These are phyloP conservation scores for Xerocomus brunneocitrinus DNA, from an alignment of 768 basidiomycete species.

Conservation along the genomic window DNA sequence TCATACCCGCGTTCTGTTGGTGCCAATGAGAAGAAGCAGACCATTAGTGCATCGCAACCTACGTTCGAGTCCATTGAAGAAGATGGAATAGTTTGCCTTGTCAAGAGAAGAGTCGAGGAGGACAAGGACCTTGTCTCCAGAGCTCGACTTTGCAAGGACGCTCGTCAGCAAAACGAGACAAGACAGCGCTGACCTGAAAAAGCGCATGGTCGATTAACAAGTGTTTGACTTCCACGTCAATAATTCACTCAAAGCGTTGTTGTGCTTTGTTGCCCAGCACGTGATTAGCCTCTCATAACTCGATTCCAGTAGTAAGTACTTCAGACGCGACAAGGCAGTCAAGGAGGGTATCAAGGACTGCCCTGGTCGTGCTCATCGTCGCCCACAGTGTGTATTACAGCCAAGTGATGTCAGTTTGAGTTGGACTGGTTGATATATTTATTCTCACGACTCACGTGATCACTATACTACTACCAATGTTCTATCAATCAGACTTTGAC, in stretches of 20 bases:
- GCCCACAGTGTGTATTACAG: no score
- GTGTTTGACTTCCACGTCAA: conserved; percentile 19
- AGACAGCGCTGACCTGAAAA: conserved; percentile 24
- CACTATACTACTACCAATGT: neutral
- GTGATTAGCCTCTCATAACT: conserved; percentile 10
- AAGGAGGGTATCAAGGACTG: neutral
- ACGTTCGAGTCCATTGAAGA: conserved; percentile 81
- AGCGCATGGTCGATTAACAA: conserved; percentile 21
- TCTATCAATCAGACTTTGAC: conserved; percentile 3
- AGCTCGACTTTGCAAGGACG: conserved; percentile 61
- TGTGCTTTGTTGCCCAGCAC: conserved; percentile 21
- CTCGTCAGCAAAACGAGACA: conserved; percentile 26
- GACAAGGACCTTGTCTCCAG: conserved; percentile 79
- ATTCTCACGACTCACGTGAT: conserved; percentile 25
- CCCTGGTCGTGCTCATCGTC: neutral
- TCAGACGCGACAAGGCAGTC: neutral
- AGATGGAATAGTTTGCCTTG: conserved; percentile 68
- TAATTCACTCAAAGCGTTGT: conserved; percentile 6
- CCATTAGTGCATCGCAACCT: conserved; percentile 10
- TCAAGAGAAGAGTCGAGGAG: conserved; percentile 71
- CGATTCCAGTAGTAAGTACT: neutral
- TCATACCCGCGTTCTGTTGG: conserved; percentile 73
- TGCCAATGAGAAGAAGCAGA: neutral
- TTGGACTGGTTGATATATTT: neutral
- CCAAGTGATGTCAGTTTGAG: neutral